These are phyloP conservation scores for Croton laevigatus DNA, from an alignment of 441 rosid genomes.

Conservation along the genomic window DNA sequence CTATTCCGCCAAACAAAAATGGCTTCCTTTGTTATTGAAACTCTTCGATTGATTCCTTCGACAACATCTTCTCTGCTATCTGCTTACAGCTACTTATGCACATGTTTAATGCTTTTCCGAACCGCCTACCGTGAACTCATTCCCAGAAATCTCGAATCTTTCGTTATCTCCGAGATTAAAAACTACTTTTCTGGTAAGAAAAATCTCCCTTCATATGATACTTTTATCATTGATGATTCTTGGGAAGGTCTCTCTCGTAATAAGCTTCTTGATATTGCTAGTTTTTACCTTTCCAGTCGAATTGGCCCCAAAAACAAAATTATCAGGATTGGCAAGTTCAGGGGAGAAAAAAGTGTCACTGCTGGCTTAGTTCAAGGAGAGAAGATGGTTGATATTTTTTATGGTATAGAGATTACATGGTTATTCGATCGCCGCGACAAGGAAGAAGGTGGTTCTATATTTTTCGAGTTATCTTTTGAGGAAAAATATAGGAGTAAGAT, in stretches of 20 bases:
- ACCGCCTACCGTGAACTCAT: too few species aligned
- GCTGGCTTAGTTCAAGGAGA: not conserved
- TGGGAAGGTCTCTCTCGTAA: constrained; percentile 6
- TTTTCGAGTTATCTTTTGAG: not conserved
- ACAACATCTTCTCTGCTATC: too few species aligned
- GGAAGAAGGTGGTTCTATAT: not conserved
- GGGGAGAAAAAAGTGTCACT: not conserved
- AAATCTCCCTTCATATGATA: not conserved
- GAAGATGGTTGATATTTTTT: not conserved
- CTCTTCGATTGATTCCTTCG: too few species aligned
- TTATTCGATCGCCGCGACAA: too few species aligned
- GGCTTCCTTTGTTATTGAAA: too few species aligned
- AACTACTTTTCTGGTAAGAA: too few species aligned
- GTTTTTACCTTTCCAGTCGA: not conserved
- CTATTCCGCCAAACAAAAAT: too few species aligned
- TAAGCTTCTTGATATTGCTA: not conserved
- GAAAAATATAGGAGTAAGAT: not conserved
- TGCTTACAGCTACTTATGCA: too few species aligned
- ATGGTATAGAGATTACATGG: constrained; percentile 1
- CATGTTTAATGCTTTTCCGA: too few species aligned
- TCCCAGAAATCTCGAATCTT: too few species aligned
- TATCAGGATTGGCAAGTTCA: not conserved
- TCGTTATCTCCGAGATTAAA: too few species aligned
- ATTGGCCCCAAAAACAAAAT: not conserved
- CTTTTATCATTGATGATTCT: constrained; percentile 2